A percentile compares a stretch with the other conserved stretches of the same genome.
Evolutionary conservation across 106 monocot species (phyloP).

Genomic region (Allium cepa): DNA sequence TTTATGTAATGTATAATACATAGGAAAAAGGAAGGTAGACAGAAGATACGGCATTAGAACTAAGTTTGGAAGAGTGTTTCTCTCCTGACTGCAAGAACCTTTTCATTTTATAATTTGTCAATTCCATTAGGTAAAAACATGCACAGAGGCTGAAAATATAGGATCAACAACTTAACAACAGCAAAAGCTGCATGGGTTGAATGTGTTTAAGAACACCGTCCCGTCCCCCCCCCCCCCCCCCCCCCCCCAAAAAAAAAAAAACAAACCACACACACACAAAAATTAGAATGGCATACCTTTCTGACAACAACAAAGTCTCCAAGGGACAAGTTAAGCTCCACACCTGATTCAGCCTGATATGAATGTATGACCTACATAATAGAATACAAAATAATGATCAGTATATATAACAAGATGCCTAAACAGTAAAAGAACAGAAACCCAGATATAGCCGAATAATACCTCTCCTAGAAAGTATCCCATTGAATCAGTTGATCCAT

Average conservation of each 20-base stretch:
- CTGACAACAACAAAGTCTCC: conserved; percentile 84
- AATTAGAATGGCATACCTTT: conserved; percentile 32
- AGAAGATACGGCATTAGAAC: too few species aligned
- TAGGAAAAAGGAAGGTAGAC: too few species aligned
- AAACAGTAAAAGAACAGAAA: background rate
- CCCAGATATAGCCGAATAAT: background rate
- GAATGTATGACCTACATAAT: conserved; percentile 59
- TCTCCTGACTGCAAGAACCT: too few species aligned
- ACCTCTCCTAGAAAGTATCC: conserved; percentile 96
- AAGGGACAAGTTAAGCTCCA: conserved; percentile 58
- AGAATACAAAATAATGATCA: background rate
- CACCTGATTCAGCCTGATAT: conserved; percentile 73
- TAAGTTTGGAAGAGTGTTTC: too few species aligned
- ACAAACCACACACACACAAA: too few species aligned
- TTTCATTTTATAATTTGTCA: too few species aligned
- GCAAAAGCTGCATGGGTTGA: background rate
- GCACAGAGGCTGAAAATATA: too few species aligned
- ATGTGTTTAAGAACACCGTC: background rate
- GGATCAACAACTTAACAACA: too few species aligned
- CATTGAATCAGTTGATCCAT: conserved; percentile 41
- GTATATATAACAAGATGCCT: background rate
- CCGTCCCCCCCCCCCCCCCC: too few species aligned
- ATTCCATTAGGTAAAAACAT: too few species aligned
- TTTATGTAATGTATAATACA: too few species aligned
- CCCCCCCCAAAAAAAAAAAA: too few species aligned